A percentile compares a stretch with the other conserved stretches of the same genome.
Conservation (phyloP, 805 yeast species). For the Ogataea parapolymorpha region DNA sequence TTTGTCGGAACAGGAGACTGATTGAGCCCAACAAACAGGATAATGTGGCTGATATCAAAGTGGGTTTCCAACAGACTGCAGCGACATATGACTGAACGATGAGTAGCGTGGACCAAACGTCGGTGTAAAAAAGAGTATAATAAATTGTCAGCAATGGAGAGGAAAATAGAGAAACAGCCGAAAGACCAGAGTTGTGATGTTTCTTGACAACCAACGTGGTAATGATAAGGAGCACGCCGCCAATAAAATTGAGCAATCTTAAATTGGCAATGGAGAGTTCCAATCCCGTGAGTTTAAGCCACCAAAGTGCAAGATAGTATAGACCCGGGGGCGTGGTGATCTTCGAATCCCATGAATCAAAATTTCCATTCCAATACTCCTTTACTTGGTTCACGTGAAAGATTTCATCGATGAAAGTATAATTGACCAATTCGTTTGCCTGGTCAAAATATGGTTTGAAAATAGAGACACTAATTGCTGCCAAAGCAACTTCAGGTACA, state of each 20-base stretch:
- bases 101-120: constrained; percentile 83
- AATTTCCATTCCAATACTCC: constrained; percentile 59
- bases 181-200: constrained; percentile 14
- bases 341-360: constrained; percentile 75
- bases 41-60: constrained; percentile 18
- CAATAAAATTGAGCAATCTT: constrained; percentile 61
- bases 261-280: constrained; percentile 39
- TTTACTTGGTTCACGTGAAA: constrained; percentile 84
- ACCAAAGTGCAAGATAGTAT: constrained; percentile 47
- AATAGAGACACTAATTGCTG: constrained; percentile 16
- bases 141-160: constrained; percentile 74
- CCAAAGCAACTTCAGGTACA: constrained; percentile 12
- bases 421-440: constrained; percentile 21
- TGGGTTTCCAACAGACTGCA: not conserved
- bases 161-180: constrained; percentile 36
- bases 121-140: constrained; percentile 83
- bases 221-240: constrained; percentile 47
- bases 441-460: constrained; percentile 19
- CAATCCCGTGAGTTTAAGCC: constrained; percentile 29
- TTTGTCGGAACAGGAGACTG: constrained; percentile 81
- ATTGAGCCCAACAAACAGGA: constrained; percentile 56
- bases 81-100: constrained; percentile 54
- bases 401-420: constrained; percentile 64
- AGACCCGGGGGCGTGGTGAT: constrained; percentile 97
- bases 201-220: constrained; percentile 20